Evolutionary conservation across 2,329 filamentous ascomycete species (phyloP), one percentile per base, ranked within the genome.

Genomic region (Arthrobotrys pseudoclavata): DNA sequence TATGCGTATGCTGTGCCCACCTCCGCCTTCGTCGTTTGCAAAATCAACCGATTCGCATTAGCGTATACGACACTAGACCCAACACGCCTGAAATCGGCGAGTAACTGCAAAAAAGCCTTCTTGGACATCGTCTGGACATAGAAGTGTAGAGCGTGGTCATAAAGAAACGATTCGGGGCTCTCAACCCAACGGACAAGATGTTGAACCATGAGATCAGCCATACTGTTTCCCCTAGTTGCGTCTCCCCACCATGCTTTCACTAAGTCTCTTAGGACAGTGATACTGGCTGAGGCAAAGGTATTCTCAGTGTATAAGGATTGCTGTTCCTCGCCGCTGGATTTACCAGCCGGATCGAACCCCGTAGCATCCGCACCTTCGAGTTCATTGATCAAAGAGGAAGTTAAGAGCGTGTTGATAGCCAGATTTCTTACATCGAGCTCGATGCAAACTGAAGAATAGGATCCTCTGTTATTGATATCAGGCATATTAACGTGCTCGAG

Each of bases 91-190:
- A 99, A 99, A 83, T 99, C 96, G 0, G 91, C 92, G 92, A 99
- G 97, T 40, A 99, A 88, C 84, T 98, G 95, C 82, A 97, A 92
- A 80, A 99, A 92, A 0, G 96, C 96, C 84, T 99, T 99, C 80
- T 93, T 92, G 37, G 94, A 97, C 91, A 99, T 96, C 89, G 97
- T 96, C 83, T 97, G 95, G 68, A 99, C 94, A 82, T 99, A 98
- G 86, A 97, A 96, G 82, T 98, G 94, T 79, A 99, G 85, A 4
- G 94, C 93, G 3, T 92, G 90, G 84, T 99, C 96, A 83, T 98
- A 99, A 71, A 99, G 90, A 84, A 95, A 97, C 0, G 94, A 97
- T 60, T 92, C 91, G 0, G 95, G 93, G 79, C 91, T 96, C 83
- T 97, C 94, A 1, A 98, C 94, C 96, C 96, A 99, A 79, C 96